A percentile compares a stretch with the other conserved stretches of the same genome.
Conservation (phyloP, 2,329 filamentous ascomycete genomes). For the Ceratocystis ficicola region DNA sequence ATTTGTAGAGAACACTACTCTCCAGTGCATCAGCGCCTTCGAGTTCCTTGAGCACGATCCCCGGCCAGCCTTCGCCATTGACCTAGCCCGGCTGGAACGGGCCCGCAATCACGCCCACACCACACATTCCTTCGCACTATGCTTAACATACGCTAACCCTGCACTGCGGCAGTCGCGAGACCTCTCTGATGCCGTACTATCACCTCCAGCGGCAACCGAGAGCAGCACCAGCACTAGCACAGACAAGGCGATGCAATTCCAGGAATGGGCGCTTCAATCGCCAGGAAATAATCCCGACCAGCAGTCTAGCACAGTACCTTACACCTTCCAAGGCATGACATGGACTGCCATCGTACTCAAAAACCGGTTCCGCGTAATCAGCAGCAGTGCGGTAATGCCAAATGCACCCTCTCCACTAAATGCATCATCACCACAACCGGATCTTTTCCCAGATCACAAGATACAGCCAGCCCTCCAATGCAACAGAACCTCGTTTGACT, state of each 20-base stretch:
- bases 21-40: conserved; percentile 53
- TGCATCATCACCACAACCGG: too few species aligned
- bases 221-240: too few species aligned
- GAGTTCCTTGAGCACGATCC: conserved; percentile 68
- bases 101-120: conserved; percentile 34
- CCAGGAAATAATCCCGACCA: conserved; percentile 28
- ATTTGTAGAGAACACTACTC: not conserved
- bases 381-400: conserved; percentile 34
- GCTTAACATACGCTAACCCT: conserved; percentile 56
- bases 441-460: conserved; percentile 12
- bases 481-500: conserved; percentile 55
- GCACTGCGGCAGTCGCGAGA: conserved; percentile 46
- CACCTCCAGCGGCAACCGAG: not conserved
- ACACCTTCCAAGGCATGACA: conserved; percentile 49
- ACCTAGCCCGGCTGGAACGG: conserved; percentile 39
- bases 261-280: conserved; percentile 1
- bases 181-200: conserved; percentile 25
- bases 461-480: conserved; percentile 29
- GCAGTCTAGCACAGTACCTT: conserved; percentile 31
- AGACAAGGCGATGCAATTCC: not conserved
- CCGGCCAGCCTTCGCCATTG: conserved; percentile 63
- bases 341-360: conserved; percentile 63
- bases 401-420: not conserved
- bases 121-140: conserved; percentile 39
- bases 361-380: conserved; percentile 56